These are phyloP conservation scores for Moesziomyces antarcticus DNA, from an alignment of 1,284 basidiomycete species.

Conservation along the genomic window DNA sequence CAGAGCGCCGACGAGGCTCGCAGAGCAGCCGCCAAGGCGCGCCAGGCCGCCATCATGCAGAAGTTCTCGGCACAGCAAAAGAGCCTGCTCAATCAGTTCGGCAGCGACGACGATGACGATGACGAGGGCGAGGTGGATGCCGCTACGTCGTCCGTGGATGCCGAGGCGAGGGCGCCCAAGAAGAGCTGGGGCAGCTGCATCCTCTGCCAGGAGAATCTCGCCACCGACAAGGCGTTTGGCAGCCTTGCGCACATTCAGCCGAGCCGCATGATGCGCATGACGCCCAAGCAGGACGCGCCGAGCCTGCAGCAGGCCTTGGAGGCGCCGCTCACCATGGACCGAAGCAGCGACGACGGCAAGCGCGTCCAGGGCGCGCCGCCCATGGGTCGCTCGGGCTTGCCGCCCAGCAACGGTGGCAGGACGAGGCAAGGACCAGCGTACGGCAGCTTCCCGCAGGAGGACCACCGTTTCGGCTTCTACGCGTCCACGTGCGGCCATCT, in stretches of 20 bases:
- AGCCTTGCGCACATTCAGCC: conserved; percentile 89
- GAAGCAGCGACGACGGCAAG: conserved; percentile 49
- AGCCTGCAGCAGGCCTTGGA: conserved; percentile 80
- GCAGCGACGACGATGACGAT: conserved; percentile 57
- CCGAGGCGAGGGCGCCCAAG: conserved; percentile 26
- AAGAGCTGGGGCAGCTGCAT: conserved; percentile 82
- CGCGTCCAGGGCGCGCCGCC: conserved; percentile 45
- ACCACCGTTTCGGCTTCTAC: conserved; percentile 75
- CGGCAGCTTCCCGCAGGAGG: conserved; percentile 56
- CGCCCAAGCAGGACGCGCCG: conserved; percentile 75
- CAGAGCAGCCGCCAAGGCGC: conserved; percentile 59
- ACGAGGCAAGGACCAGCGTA: conserved; percentile 66
- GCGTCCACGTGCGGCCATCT: conserved; percentile 93
- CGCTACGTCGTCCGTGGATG: conserved; percentile 15
- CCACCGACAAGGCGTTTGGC: conserved; percentile 80
- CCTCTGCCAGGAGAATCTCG: conserved; percentile 95
- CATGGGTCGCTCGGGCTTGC: conserved; percentile 24
- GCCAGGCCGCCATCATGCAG: conserved; percentile 66
- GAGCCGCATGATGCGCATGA: conserved; percentile 83
- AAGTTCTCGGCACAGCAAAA: conserved; percentile 66
- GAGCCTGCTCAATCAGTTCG: conserved; percentile 59
- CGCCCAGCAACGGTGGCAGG: conserved; percentile 8
- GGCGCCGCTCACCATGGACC: conserved; percentile 69
- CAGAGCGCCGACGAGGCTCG: conserved; percentile 51
- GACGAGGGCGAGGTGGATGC: conserved; percentile 49